Base-by-base conservation (phyloP, 345 rosid genomes). In the Syzygium grande region DNA sequence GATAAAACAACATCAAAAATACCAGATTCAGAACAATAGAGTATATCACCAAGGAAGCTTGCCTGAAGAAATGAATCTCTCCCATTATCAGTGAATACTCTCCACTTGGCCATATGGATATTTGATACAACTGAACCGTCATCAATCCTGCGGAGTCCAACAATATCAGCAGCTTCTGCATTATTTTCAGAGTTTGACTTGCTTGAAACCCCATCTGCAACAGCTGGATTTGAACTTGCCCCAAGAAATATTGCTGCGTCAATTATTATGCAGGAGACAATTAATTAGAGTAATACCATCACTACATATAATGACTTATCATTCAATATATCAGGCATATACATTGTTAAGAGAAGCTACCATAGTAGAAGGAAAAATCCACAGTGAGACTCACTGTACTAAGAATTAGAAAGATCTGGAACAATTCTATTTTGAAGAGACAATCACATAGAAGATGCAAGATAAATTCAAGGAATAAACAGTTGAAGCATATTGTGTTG, bases 41-140 rank as follows among this genome's bases (percentile, higher is more conserved):
- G 84, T 23, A 25, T 46, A 68, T 68, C 80, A 51, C n/a, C 8
- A 49, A 49, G 88, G 85, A 56, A 79, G 89, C 90, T 89, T 92
- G 91, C 99, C 99, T 95, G 92, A 87, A 95, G 58, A 89, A 95
- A 97, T 89, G 88, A 91, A 86, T 95, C 99, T 90, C 98, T 94
- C 84, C 96, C 99, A 84, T 89, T 94, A 92, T 97, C 99, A 41
- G 99, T 95, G 89, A 97, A 97, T 87, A 97, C 87, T 87, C 99
- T 96, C 99, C 99, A 97, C 92, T 96, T 97, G 88, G 96, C 91
- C 43, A 99, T 97, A 90, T 97, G 99, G 87, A 89, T 88, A 90
- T 97, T 97, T 52, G 99, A 96, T 51, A 93, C 89, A 86, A 97
- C 95, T 78, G 97, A 95, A 61, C 95, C 98, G 63, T 96, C 99